Conservation (phyloP, 805 yeast genomes). For the Candida coquimbonensis region DNA sequence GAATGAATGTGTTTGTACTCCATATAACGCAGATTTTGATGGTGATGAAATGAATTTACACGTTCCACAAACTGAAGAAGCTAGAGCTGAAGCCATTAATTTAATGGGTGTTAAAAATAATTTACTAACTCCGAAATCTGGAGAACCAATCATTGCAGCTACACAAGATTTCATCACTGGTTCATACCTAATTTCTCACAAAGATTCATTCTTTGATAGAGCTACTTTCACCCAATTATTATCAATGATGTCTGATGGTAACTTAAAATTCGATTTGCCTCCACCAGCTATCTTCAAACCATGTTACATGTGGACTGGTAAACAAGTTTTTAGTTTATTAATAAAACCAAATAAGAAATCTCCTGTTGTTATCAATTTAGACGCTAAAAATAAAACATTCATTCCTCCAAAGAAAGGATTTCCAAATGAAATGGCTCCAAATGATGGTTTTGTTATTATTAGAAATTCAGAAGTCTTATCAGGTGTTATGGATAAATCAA, state of each 20-base stretch:
- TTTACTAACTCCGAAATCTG: constrained; percentile 90
- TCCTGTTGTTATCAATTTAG: constrained; percentile 81
- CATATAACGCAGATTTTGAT: constrained; percentile 98
- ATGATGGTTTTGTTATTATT: constrained; percentile 89
- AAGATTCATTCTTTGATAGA: constrained; percentile 88
- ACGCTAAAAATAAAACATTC: constrained; percentile 90
- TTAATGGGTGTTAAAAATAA: constrained; percentile 97
- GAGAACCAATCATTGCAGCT: constrained; percentile 99
- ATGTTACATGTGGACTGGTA: constrained; percentile 90
- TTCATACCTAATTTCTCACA: constrained; percentile 83
- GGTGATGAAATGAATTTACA: constrained; percentile 99
- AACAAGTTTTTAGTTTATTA: constrained; percentile 83
- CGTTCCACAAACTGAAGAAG: constrained; percentile 98
- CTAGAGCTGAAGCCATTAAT: constrained; percentile 96
- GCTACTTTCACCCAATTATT: constrained; percentile 76
- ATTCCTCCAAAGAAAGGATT: constrained; percentile 64
- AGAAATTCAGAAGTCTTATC: constrained; percentile 83
- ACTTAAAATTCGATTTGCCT: constrained; percentile 82
- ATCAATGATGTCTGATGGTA: constrained; percentile 95
- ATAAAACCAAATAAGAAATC: constrained; percentile 75
- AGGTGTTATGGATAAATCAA: constrained; percentile 96
- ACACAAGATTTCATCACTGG: constrained; percentile 99
- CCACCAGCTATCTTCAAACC: constrained; percentile 95
- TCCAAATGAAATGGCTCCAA: constrained; percentile 94
- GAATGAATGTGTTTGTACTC: constrained; percentile 98